Percentiles rank a stretch among this genome's conserved stretches.
phyloP scores from a whole-genome alignment of 139 green algal species.

The Dunaliella primolecta region DNA sequence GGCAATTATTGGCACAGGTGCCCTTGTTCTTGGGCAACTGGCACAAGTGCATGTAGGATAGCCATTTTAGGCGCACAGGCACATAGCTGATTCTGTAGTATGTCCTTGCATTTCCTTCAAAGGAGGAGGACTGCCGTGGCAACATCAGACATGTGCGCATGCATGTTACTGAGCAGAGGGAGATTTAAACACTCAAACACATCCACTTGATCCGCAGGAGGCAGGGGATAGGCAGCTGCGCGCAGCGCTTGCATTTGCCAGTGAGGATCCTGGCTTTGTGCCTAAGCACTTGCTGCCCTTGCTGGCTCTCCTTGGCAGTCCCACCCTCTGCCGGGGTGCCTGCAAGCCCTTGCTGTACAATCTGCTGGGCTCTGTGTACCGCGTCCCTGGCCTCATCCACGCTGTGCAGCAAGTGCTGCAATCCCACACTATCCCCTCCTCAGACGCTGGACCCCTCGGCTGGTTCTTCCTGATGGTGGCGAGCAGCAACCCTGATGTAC shows the following conservation, averaged over 20 bases:
- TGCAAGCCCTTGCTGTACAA: constrained; percentile 22
- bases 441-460: constrained; percentile 13
- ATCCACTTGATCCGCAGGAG: too few relatives aligned
- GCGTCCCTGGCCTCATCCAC: constrained; percentile 11
- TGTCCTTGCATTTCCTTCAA: too few relatives aligned
- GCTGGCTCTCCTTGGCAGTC: constrained; percentile 13
- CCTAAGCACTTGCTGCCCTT: constrained; percentile 17
- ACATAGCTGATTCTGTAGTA: too few relatives aligned
- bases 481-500: neutral
- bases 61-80: too few relatives aligned
- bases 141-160: too few relatives aligned
- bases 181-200: too few relatives aligned
- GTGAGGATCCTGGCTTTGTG: neutral
- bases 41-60: too few relatives aligned
- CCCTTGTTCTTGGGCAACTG: too few relatives aligned
- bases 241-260: neutral
- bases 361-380: constrained; percentile 10
- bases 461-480: constrained; percentile 35
- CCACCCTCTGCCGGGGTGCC: constrained; percentile 13
- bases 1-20: too few relatives aligned
- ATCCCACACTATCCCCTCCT: neutral
- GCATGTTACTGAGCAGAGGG: too few relatives aligned
- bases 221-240: constrained; percentile 11
- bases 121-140: too few relatives aligned
- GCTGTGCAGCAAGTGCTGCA: neutral